A percentile compares a stretch with the other conserved stretches of the same genome.
These are phyloP conservation scores for Bruguiera hainesii DNA, from an alignment of 441 rosid genomes.

Conservation along the genomic window DNA sequence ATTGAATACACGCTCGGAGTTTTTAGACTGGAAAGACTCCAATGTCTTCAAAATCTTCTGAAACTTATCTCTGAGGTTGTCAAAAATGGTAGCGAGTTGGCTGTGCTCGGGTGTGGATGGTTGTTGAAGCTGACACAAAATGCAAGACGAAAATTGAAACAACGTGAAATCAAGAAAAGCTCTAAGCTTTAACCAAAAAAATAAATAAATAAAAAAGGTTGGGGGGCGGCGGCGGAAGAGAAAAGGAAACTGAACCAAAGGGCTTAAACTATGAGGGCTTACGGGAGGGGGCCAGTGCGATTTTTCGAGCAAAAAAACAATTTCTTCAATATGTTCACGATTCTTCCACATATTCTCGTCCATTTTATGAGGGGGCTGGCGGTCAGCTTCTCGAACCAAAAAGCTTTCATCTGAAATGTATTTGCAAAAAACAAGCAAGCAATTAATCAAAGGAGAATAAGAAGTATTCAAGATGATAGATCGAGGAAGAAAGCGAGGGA, in stretches of 20 bases:
- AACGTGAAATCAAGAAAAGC: neutral
- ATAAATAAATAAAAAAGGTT: too few relatives aligned
- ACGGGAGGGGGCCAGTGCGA: slow-evolving; percentile 70
- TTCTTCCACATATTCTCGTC: slow-evolving; percentile 99
- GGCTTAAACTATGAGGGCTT: slow-evolving; percentile 8
- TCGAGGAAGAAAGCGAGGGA: neutral
- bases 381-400: slow-evolving; percentile 54
- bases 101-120: slow-evolving; percentile 50
- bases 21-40: slow-evolving; percentile 66
- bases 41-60: slow-evolving; percentile 40
- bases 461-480: neutral
- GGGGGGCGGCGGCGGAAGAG: neutral
- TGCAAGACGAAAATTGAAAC: too few relatives aligned
- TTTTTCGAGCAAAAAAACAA: slow-evolving; percentile 59
- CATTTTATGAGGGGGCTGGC: slow-evolving; percentile 77
- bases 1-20: slow-evolving; percentile 79
- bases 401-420: slow-evolving; percentile 42
- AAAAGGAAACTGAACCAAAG: neutral
- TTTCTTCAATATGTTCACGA: slow-evolving; percentile 89
- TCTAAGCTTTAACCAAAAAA: neutral
- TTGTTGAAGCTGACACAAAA: slow-evolving; percentile 50
- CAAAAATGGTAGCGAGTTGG: slow-evolving; percentile 40
- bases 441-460: neutral
- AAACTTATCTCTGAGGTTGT: slow-evolving; percentile 38
- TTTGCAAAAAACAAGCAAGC: neutral